Evolutionary conservation across 192 early-diverging fungal species (phyloP).

Genomic region (Coemansia sp.): DNA sequence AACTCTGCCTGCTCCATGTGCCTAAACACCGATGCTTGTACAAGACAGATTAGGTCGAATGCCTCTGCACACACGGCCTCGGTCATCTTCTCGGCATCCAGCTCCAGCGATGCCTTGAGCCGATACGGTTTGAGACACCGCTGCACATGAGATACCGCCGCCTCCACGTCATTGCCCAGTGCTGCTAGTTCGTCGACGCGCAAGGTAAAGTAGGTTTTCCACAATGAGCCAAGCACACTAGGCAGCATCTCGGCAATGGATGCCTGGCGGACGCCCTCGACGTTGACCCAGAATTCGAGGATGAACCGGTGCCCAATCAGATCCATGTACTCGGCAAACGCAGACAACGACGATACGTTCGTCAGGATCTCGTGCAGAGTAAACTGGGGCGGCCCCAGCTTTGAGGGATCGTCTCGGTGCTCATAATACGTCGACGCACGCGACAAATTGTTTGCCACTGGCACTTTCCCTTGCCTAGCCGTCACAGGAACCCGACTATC

Average conservation of each 20-base stretch:
- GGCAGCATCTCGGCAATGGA: constrained; percentile 15
- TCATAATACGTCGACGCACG: constrained; percentile 52
- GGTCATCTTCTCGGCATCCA: constrained; percentile 20
- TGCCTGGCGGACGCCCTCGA: constrained; percentile 62
- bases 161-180: constrained; percentile 31
- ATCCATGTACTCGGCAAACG: constrained; percentile 85
- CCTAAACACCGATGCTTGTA: constrained; percentile 67
- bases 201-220: constrained; percentile 57
- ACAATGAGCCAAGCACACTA: constrained; percentile 48
- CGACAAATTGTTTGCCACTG: constrained; percentile 1
- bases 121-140: constrained; percentile 38
- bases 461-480: not conserved
- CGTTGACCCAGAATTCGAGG: constrained; percentile 76
- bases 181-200: constrained; percentile 49
- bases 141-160: constrained; percentile 37
- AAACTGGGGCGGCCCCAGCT: constrained; percentile 54
- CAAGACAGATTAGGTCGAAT: constrained; percentile 37
- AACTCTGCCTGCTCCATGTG: constrained; percentile 65
- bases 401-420: constrained; percentile 48
- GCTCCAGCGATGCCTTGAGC: constrained; percentile 12
- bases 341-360: constrained; percentile 67
- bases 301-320: constrained; percentile 62
- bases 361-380: constrained; percentile 65
- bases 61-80: constrained; percentile 32
- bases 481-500: not conserved